These are phyloP conservation scores for Rhodotorula sp. DNA, from an alignment of 1,284 basidiomycete genomes.

Conservation along the genomic window DNA sequence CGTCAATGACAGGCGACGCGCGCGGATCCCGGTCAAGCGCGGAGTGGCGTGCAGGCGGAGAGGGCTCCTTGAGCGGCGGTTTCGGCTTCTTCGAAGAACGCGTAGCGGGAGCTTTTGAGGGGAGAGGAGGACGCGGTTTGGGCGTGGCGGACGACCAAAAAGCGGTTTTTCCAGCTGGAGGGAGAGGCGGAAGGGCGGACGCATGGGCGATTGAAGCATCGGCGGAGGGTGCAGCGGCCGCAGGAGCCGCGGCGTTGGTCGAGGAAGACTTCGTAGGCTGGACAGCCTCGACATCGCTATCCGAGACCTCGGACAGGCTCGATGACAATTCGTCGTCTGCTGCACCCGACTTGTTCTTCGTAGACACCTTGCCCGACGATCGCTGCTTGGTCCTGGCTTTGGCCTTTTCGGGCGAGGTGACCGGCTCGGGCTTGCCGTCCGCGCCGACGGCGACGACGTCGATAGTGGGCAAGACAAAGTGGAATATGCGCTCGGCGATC, in stretches of 20 bases:
- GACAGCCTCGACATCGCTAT: constrained; percentile 13
- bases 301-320: constrained; percentile 30
- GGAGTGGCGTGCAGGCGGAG: background rate
- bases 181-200: constrained; percentile 1
- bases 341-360: background rate
- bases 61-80: constrained; percentile 1
- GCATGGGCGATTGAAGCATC: background rate
- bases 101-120: background rate
- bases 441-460: constrained; percentile 21
- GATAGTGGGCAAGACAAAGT: constrained; percentile 56
- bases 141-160: background rate
- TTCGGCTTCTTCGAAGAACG: constrained; percentile 4
- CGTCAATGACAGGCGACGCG: background rate
- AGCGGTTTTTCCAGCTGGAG: background rate
- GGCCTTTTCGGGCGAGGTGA: constrained; percentile 3
- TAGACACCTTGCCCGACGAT: background rate
- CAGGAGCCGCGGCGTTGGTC: background rate
- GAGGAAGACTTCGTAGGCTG: background rate
- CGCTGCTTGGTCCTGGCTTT: background rate
- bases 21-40: background rate
- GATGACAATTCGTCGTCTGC: constrained; percentile 12
- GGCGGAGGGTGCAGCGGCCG: background rate
- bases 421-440: background rate
- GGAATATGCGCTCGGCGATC: constrained; percentile 95
- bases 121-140: background rate